These are phyloP conservation scores for Candolleomyces efflorescens DNA, from an alignment of 768 basidiomycete genomes.

Conservation along the genomic window DNA sequence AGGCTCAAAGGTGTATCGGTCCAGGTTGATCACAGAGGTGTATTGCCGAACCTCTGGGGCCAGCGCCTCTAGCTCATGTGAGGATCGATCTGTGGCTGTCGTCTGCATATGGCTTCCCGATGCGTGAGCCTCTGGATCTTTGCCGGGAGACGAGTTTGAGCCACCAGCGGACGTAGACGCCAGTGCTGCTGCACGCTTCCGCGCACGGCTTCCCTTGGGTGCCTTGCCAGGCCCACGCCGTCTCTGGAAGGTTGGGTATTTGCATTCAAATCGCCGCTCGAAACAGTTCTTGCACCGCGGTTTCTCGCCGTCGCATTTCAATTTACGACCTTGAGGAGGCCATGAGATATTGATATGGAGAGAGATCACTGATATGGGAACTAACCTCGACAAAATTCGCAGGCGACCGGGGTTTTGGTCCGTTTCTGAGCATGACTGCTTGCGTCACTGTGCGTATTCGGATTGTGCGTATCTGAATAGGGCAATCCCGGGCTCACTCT, in stretches of 20 bases:
- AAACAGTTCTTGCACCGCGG: slow-evolving; percentile 64
- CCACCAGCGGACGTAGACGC: slow-evolving; percentile 4
- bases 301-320: slow-evolving; percentile 64
- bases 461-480: slow-evolving; percentile 13
- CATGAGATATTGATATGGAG: slow-evolving; percentile 15
- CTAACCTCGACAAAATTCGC: slow-evolving; percentile 74
- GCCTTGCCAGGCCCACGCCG: slow-evolving; percentile 77
- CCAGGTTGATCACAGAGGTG: slow-evolving; percentile 26
- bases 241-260: slow-evolving; percentile 46
- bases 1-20: slow-evolving; percentile 25
- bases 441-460: slow-evolving; percentile 16
- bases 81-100: neutral
- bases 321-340: slow-evolving; percentile 55
- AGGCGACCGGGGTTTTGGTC: slow-evolving; percentile 61
- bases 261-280: slow-evolving; percentile 47
- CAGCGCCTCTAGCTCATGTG: slow-evolving; percentile 1
- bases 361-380: slow-evolving; percentile 4
- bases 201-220: slow-evolving; percentile 52
- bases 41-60: slow-evolving; percentile 27
- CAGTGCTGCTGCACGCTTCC: slow-evolving; percentile 24
- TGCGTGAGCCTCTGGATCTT: neutral
- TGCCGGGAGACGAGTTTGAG: neutral
- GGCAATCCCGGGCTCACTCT: slow-evolving; percentile 13
- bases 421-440: slow-evolving; percentile 19
- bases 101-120: neutral